phyloP scores from a whole-genome alignment of 805 yeast species.

The Metschnikowia anglica region DNA sequence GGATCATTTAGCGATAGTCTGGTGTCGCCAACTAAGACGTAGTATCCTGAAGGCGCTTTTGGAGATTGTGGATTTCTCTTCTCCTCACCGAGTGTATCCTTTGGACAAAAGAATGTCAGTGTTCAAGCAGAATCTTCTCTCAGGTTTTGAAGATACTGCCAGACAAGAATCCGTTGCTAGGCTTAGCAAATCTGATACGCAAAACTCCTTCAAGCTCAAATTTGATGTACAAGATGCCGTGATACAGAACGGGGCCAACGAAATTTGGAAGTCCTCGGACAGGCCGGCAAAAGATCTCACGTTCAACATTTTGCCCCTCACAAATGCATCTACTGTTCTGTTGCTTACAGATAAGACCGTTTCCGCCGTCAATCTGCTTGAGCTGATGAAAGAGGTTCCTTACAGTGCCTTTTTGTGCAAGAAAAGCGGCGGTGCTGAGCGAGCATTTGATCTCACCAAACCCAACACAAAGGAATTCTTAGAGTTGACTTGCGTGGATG shows the following conservation, averaged over 20 bases:
- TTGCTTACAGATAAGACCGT: constrained; percentile 8
- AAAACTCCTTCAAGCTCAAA: constrained; percentile 9
- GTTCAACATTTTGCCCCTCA: constrained; percentile 14
- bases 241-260: constrained; percentile 10
- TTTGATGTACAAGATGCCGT: constrained; percentile 14
- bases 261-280: constrained; percentile 12
- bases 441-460: constrained; percentile 38
- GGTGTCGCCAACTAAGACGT: constrained; percentile 88
- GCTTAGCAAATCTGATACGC: not conserved
- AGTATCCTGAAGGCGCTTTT: constrained; percentile 59
- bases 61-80: constrained; percentile 52
- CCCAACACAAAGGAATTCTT: constrained; percentile 35
- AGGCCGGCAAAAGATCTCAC: not conserved
- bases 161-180: constrained; percentile 23
- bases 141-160: constrained; percentile 56
- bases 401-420: constrained; percentile 18
- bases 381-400: constrained; percentile 3
- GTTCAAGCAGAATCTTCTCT: constrained; percentile 45
- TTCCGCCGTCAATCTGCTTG: constrained; percentile 1
- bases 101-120: constrained; percentile 57
- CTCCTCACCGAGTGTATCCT: constrained; percentile 50
- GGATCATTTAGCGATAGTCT: constrained; percentile 91
- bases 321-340: constrained; percentile 16
- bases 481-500: constrained; percentile 17
- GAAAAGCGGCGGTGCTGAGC: constrained; percentile 6